These are phyloP conservation scores for Pezicula radicicola DNA, from an alignment of 2,329 filamentous ascomycete species.

Conservation along the genomic window DNA sequence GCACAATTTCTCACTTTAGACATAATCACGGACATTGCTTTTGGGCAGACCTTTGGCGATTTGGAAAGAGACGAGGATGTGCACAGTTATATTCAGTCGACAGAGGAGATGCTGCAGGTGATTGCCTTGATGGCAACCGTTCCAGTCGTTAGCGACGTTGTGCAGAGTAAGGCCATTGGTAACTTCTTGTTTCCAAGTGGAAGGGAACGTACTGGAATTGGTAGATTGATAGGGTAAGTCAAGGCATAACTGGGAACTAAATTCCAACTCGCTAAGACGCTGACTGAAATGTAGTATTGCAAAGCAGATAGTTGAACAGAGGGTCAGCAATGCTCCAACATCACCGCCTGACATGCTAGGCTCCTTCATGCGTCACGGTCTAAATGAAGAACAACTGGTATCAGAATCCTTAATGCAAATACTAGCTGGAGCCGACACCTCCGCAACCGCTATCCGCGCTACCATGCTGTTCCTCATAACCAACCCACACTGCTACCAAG, in stretches of 20 bases:
- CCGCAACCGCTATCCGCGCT: conserved; percentile 49
- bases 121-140: conserved; percentile 41
- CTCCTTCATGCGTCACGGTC: conserved; percentile 42
- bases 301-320: conserved; percentile 39
- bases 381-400: conserved; percentile 6
- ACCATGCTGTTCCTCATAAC: conserved; percentile 49
- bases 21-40: conserved; percentile 47
- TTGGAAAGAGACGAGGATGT: conserved; percentile 38
- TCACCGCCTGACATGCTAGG: conserved; percentile 35
- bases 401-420: conserved; percentile 19
- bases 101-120: conserved; percentile 37
- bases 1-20: conserved; percentile 51
- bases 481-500: conserved; percentile 40
- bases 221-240: conserved; percentile 41
- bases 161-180: conserved; percentile 35
- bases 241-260: conserved; percentile 11
- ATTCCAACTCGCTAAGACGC: not conserved
- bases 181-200: conserved; percentile 33
- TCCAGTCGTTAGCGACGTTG: conserved; percentile 38
- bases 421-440: conserved; percentile 55
- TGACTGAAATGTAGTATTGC: conserved; percentile 32
- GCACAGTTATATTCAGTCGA: conserved; percentile 39
- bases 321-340: conserved; percentile 43
- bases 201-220: conserved; percentile 33
- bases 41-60: conserved; percentile 49